Evolutionary conservation across 352 stramenopile species (phyloP), one percentile per base, ranked within the genome.

Genomic region (Phytophthora gonapodyides): DNA sequence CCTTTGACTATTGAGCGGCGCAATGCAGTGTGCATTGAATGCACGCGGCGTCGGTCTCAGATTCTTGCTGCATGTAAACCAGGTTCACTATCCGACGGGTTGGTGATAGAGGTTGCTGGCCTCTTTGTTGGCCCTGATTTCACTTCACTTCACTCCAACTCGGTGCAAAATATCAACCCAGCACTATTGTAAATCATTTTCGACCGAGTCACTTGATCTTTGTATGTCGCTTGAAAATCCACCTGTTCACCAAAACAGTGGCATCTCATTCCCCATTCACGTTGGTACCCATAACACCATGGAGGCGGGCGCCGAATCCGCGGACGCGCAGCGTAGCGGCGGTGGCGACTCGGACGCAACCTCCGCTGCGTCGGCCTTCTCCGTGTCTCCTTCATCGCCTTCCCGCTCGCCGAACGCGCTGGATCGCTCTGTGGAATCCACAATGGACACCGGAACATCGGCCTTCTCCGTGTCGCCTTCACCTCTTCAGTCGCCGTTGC

Each of bases 141-240:
- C 24, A 27, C 24, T 27, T 27, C 24, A 4, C 2, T 27, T 24
- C 21, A 3, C 21, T 24, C 21, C 21, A 58, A 19, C 34, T 46
- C 36, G 48, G 27, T 48, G 40, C 40, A 44, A 56, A 27, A 27
- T 27, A 27, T 27, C 31, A 42, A 49, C 40, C 7, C 44, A 16
- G 21, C 21, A 24, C 21, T 24, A 24, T 3, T 3, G 21, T 24
- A 3, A 24, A 24, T 24, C 21, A 24, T 3, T 24, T 24, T n/a
- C n/a, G n/a, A n/a, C 21, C 24, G 40, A 43, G 47, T 27, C 16
- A 47, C 61, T 69, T 64, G 46, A 30, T 21, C 9, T 69, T 60
- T 64, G 61, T 60, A 69, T 64, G 16, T 6, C 50, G 9, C 31
- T 33, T 46, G 19, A 70, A 56, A 62, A 70, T 70, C 62, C 62